A percentile compares a stretch with the other conserved stretches of the same genome.
phyloP scores from a whole-genome alignment of 2,329 filamentous ascomycete species.

The Xylariaceae sp. region DNA sequence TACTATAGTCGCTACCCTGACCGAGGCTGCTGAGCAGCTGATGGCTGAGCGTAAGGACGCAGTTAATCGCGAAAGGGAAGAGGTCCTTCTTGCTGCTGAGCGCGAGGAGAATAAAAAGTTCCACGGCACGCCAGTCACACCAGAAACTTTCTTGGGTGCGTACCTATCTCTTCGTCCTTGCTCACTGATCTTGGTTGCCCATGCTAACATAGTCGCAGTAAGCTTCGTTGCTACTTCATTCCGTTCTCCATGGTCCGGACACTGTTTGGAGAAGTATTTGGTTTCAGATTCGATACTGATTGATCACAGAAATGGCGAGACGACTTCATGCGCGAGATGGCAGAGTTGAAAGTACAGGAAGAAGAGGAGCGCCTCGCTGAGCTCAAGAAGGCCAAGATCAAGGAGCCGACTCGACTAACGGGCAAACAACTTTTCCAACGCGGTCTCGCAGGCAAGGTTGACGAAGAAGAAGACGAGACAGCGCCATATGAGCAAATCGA shows the following conservation, averaged over 20 bases:
- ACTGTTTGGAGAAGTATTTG: no score
- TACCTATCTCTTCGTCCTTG: no score
- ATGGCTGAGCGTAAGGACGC: constrained; percentile 69
- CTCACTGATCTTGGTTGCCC: no score
- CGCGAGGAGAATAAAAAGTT: constrained; percentile 96
- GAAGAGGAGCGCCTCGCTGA: constrained; percentile 80
- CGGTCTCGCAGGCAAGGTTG: constrained; percentile 64
- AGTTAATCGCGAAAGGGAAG: constrained; percentile 54
- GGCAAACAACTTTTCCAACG: constrained; percentile 76
- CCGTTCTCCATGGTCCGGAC: no score
- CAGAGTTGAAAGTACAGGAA: constrained; percentile 62
- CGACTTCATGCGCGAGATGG: constrained; percentile 74
- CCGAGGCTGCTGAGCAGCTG: constrained; percentile 85
- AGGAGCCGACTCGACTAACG: constrained; percentile 69
- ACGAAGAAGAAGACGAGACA: constrained; percentile 57
- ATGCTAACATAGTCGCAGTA: no score
- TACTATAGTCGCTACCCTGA: constrained; percentile 79
- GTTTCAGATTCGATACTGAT: no score
- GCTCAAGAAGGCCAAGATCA: constrained; percentile 72
- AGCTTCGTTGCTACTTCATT: no score
- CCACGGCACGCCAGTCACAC: constrained; percentile 83
- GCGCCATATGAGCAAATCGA: constrained; percentile 58
- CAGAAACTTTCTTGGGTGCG: constrained; percentile 65
- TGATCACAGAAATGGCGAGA: constrained; percentile 62
- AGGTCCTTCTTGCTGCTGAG: constrained; percentile 58